Percentiles rank a stretch among this genome's conserved stretches.
Conservation (phyloP, 495 filamentous ascomycete genomes). For the Cercophora newfieldiana region DNA sequence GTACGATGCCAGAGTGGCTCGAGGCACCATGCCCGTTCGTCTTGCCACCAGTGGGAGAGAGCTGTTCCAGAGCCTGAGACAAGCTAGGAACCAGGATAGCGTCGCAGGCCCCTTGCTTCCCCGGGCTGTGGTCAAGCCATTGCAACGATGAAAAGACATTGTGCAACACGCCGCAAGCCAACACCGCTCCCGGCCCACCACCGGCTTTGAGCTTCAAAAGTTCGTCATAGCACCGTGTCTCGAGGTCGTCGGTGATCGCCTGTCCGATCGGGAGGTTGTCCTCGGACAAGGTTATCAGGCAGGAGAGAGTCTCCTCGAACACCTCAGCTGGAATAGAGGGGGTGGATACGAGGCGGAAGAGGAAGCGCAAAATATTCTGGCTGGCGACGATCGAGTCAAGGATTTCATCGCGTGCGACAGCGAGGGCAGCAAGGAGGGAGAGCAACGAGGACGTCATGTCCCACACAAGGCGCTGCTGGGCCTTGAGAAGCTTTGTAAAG, state of each 20-base stretch:
- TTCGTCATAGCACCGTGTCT: constrained; percentile 38
- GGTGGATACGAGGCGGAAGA: constrained; percentile 48
- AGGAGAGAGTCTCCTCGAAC: constrained; percentile 48
- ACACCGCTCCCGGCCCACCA: constrained; percentile 39
- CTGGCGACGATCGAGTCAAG: constrained; percentile 49
- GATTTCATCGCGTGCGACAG: constrained; percentile 56
- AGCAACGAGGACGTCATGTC: constrained; percentile 49
- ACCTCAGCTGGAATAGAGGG: constrained; percentile 35
- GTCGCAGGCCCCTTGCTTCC: constrained; percentile 48
- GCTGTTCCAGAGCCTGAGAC: constrained; percentile 37
- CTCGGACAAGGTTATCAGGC: constrained; percentile 56
- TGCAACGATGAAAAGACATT: constrained; percentile 49
- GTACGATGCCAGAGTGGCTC: constrained; percentile 39
- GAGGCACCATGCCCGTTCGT: constrained; percentile 31
- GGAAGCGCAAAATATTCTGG: constrained; percentile 47
- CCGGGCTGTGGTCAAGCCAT: constrained; percentile 51
- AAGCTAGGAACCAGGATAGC: constrained; percentile 48
- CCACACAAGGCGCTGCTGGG: constrained; percentile 51
- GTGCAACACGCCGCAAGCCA: constrained; percentile 54
- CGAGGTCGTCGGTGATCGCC: constrained; percentile 40
- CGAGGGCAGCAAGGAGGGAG: constrained; percentile 45
- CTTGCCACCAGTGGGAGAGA: constrained; percentile 22
- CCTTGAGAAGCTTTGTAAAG: constrained; percentile 47
- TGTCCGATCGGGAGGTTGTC: constrained; percentile 51
- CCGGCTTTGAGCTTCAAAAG: constrained; percentile 38